Conservation (phyloP, 805 yeast species). For the Suhomyces faveliae region DNA sequence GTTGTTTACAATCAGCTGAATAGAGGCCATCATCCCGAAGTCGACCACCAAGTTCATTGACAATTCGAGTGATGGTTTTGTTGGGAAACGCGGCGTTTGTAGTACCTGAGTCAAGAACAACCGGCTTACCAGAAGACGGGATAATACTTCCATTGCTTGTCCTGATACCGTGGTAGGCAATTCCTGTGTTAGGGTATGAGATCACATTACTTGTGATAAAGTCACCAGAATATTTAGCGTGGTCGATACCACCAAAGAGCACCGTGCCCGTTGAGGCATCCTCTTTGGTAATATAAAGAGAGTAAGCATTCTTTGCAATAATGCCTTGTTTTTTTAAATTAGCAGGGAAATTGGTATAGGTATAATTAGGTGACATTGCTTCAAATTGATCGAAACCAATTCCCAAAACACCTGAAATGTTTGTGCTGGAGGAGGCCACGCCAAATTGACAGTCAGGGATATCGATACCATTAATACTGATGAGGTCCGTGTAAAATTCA, state of each 20-base stretch:
- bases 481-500: conserved; percentile 1
- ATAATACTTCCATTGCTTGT: neutral
- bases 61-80: conserved; percentile 1
- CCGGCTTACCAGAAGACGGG: conserved; percentile 24
- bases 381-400: conserved; percentile 1
- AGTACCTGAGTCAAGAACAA: conserved; percentile 58
- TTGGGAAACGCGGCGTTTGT: conserved; percentile 48
- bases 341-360: conserved; percentile 19
- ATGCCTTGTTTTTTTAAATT: conserved; percentile 24
- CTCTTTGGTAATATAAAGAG: conserved; percentile 12
- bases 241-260: conserved; percentile 17
- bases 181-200: conserved; percentile 5
- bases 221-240: conserved; percentile 10
- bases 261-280: conserved; percentile 11
- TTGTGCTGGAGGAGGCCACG: conserved; percentile 5
- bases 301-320: conserved; percentile 17
- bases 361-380: neutral
- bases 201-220: conserved; percentile 3
- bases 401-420: conserved; percentile 14
- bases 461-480: conserved; percentile 1
- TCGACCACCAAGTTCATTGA: conserved; percentile 8
- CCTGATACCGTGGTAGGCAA: neutral
- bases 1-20: conserved; percentile 25
- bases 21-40: conserved; percentile 1
- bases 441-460: conserved; percentile 8